phyloP scores from a whole-genome alignment of 768 basidiomycete species.

The Trametes sanguinea region DNA sequence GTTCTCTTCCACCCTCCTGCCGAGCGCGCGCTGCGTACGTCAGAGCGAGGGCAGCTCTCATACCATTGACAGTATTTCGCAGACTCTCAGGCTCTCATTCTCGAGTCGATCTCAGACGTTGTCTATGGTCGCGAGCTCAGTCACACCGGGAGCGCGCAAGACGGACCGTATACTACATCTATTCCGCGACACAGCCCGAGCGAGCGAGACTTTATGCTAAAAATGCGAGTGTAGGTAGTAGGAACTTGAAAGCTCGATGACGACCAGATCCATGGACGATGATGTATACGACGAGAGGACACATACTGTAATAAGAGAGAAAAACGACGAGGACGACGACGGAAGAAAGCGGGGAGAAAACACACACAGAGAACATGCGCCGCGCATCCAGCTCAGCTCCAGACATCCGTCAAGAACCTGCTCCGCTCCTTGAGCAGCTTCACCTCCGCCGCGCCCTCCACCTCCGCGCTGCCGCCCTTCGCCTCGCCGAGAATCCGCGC shows the following conservation, averaged over 20 bases:
- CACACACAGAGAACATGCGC: no score
- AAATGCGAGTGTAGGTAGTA: neutral
- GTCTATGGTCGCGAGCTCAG: no score
- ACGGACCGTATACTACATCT: neutral
- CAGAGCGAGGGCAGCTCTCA: no score
- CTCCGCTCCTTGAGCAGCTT: conserved; percentile 96
- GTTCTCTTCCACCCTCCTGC: no score
- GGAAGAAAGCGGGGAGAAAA: neutral
- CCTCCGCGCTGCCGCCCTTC: conserved; percentile 85
- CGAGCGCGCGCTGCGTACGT: no score
- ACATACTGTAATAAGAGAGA: neutral
- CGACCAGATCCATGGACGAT: conserved; percentile 5
- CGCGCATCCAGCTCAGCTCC: conserved; percentile 47
- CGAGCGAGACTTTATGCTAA: conserved; percentile 1
- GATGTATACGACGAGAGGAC: neutral
- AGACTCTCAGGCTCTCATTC: no score
- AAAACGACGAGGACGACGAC: neutral
- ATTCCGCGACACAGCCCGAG: conserved; percentile 10
- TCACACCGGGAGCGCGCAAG: no score
- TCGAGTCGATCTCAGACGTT: no score
- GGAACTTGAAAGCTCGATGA: no score
- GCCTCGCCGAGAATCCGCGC: conserved; percentile 86
- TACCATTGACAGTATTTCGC: no score
- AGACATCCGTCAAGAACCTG: conserved; percentile 83
- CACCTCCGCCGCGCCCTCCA: conserved; percentile 88